A percentile compares a stretch with the other conserved stretches of the same genome.
Conservation (phyloP, 352 stramenopile genomes). For the Pilasporangium apinafurcum region DNA sequence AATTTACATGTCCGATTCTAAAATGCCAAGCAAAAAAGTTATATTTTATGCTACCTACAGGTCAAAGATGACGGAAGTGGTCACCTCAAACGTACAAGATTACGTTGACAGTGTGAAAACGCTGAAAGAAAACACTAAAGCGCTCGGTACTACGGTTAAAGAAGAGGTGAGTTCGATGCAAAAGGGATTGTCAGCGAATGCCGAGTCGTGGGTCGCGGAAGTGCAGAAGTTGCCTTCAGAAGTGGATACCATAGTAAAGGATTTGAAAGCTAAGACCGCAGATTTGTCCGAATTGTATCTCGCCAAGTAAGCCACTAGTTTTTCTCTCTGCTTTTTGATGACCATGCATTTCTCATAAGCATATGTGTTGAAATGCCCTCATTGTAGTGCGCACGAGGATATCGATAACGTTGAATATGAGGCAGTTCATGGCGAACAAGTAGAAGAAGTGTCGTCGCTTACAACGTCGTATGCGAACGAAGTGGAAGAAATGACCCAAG, state of each 20-base stretch:
- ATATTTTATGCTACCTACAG: slow-evolving; percentile 8
- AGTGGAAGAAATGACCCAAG: neutral
- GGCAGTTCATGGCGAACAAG: slow-evolving; percentile 1
- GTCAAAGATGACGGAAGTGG: slow-evolving; percentile 46
- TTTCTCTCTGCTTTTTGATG: neutral
- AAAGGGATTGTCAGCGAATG: slow-evolving; percentile 10
- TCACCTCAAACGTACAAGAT: slow-evolving; percentile 42
- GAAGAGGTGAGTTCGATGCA: slow-evolving; percentile 40
- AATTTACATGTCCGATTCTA: neutral
- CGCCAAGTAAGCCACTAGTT: neutral
- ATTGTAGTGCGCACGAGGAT: neutral
- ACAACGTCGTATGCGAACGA: neutral
- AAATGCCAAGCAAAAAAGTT: too few relatives aligned
- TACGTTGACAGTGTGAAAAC: slow-evolving; percentile 52
- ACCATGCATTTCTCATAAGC: neutral
- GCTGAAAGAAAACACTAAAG: slow-evolving; percentile 52
- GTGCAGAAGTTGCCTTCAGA: slow-evolving; percentile 1
- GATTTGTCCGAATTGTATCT: slow-evolving; percentile 5
- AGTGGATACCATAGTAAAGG: slow-evolving; percentile 8
- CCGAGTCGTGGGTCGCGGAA: slow-evolving; percentile 10
- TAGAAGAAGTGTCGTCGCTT: neutral
- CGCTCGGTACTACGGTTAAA: slow-evolving; percentile 31
- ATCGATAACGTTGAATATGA: neutral
- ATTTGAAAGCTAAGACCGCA: slow-evolving; percentile 7
- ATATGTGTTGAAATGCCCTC: neutral